phyloP scores from a whole-genome alignment of 805 yeast species.

The Yamadazyma sp. region DNA sequence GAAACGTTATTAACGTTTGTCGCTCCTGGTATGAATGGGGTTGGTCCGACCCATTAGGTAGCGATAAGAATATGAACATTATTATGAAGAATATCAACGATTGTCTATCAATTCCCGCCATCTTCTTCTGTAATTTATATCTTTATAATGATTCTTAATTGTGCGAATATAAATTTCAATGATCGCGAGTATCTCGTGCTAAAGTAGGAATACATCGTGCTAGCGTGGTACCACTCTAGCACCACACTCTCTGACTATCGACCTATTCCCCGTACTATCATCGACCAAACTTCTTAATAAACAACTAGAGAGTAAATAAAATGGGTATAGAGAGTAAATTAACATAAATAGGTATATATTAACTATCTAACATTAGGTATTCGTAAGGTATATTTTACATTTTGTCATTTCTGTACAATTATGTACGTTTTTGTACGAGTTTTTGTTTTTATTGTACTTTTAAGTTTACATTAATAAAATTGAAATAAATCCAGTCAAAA shows the following conservation, averaged over 20 bases:
- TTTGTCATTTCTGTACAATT: too few species aligned
- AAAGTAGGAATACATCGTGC: too few species aligned
- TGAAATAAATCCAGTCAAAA: too few species aligned
- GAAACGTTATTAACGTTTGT: constrained; percentile 23
- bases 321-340: not conserved
- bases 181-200: too few species aligned
- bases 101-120: constrained; percentile 29
- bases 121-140: not conserved
- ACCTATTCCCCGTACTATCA: too few species aligned
- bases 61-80: constrained; percentile 30
- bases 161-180: not conserved
- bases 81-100: constrained; percentile 32
- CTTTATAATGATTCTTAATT: not conserved
- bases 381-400: constrained; percentile 3
- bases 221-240: too few species aligned
- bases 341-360: constrained; percentile 1
- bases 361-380: constrained; percentile 2
- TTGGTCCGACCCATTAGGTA: constrained; percentile 29
- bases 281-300: too few species aligned
- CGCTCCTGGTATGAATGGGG: constrained; percentile 24
- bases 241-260: too few species aligned
- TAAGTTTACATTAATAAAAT: too few species aligned
- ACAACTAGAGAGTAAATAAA: too few species aligned
- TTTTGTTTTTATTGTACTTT: too few species aligned
- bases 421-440: too few species aligned